A percentile compares a stretch with the other conserved stretches of the same genome.
Evolutionary conservation across 106 monocot species (phyloP).

Genomic region (Dendrobium huoshanense): DNA sequence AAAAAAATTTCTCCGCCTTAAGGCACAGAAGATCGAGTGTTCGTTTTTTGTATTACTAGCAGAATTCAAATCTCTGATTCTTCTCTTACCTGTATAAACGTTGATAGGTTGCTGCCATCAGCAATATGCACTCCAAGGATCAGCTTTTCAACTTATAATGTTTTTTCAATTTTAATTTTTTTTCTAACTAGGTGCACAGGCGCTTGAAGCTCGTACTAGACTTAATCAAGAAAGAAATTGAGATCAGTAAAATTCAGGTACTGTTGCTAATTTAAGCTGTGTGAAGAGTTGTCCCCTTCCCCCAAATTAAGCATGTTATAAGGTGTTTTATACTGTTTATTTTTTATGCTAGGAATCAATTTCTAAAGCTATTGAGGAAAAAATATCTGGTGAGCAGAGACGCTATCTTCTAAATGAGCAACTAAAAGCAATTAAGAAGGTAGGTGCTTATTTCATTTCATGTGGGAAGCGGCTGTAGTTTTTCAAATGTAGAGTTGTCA

Average conservation of each 20-base stretch:
- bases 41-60: background rate
- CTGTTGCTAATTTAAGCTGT: background rate
- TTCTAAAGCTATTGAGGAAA: conserved; percentile 98
- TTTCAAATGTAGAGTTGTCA: background rate
- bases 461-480: background rate
- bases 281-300: background rate
- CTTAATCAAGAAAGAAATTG: conserved; percentile 91
- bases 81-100: background rate
- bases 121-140: background rate
- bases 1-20: background rate
- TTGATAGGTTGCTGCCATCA: background rate
- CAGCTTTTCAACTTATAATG: conserved; percentile 2
- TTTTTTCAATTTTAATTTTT: background rate
- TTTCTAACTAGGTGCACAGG: conserved; percentile 60
- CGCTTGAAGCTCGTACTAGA: conserved; percentile 90
- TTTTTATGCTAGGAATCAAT: conserved; percentile 71
- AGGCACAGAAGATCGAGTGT: background rate
- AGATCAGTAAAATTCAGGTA: conserved; percentile 93
- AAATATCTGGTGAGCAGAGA: conserved; percentile 91
- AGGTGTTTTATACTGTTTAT: background rate
- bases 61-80: background rate
- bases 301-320: background rate
- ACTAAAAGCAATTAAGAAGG: conserved; percentile 99
- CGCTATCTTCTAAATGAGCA: conserved; percentile 94
- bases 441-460: conserved; percentile 15